Evolutionary conservation across 768 basidiomycete genomes (phyloP), one percentile per base, ranked within the genome.

Genomic region (Termitomyces sp.): DNA sequence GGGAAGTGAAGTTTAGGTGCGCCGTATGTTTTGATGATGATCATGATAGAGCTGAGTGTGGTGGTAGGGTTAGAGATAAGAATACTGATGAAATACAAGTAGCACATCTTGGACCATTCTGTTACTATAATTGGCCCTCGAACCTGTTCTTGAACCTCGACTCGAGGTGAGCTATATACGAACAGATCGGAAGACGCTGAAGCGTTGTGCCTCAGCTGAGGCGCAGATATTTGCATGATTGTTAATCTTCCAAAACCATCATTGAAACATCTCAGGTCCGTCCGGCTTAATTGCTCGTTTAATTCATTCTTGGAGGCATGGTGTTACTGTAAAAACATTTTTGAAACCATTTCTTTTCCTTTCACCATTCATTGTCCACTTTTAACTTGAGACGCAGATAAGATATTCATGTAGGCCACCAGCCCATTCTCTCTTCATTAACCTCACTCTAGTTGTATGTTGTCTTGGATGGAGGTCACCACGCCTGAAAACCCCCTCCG

Each of bases 141-240:
- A n/a, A n/a, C 20, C 42, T 32, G 24, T 53, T 15, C 20, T 28
- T 4, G 28, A 28, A 28, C 4, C 28, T 54, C 3, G 39, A 42
- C 11, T 28, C 1, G 20, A 57, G 56, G 56, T 57, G 22, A 57
- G 56, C 56, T 57, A 46, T 57, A 24, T 38, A 38, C 35, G 45
- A 48, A 46, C 45, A 38, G 56, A 48, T 28, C 32, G 56, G 22
- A 22, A 48, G 44, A 48, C 20, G 45, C 56, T 57, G 56, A 57
- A 57, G 56, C 35, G 45, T 57, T 57, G 45, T 48, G 56, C 35
- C 44, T 48, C 56, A 46, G 35, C 18, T 24, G 45, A 48, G 45
- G 45, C 56, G 22, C 33, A 46, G 35, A 46, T 35, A 36, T 35
- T 15, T 22, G 33, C 20, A 42, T 32, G 11, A 16, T 13, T 28